A percentile compares a stretch with the other conserved stretches of the same genome.
Evolutionary conservation across 1,284 basidiomycete genomes (phyloP).

Genomic region (Cutaneotrichosporon arboriforme): DNA sequence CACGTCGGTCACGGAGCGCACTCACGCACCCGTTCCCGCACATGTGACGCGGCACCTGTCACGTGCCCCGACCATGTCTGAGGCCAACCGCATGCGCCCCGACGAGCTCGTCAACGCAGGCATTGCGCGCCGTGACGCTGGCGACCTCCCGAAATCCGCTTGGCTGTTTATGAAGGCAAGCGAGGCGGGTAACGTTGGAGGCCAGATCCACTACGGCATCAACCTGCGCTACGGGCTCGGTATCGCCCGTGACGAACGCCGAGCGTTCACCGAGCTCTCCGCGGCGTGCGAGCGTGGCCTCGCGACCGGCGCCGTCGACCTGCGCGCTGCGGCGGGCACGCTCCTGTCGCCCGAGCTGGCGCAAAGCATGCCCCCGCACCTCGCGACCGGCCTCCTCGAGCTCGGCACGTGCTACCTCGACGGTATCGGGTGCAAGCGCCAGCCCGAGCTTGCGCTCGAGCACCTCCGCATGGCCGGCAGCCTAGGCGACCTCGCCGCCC

Average conservation of each 20-base stretch:
- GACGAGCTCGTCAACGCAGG: constrained; percentile 29
- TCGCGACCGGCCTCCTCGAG: constrained; percentile 43
- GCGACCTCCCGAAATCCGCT: constrained; percentile 40
- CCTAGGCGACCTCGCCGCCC: constrained; percentile 40
- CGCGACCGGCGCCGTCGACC: constrained; percentile 26
- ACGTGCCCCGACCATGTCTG: not conserved
- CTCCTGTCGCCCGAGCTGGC: constrained; percentile 30
- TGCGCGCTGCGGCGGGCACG: constrained; percentile 25
- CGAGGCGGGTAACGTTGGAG: constrained; percentile 40
- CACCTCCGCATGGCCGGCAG: constrained; percentile 44
- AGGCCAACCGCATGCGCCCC: constrained; percentile 4
- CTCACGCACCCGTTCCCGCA: not conserved
- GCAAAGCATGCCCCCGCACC: constrained; percentile 35
- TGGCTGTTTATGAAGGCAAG: constrained; percentile 46
- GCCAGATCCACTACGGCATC: constrained; percentile 44
- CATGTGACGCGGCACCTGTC: not conserved
- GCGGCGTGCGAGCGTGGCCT: constrained; percentile 40
- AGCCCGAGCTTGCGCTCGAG: constrained; percentile 36
- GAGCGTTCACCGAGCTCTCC: constrained; percentile 37
- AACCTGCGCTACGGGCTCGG: constrained; percentile 44
- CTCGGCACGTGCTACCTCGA: constrained; percentile 45
- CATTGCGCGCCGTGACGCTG: constrained; percentile 33
- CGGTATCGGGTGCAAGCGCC: constrained; percentile 42
- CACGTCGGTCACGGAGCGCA: not conserved
- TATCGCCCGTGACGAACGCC: constrained; percentile 38